phyloP scores from a whole-genome alignment of 1,284 basidiomycete genomes.

The Tilletiaria anomala region DNA sequence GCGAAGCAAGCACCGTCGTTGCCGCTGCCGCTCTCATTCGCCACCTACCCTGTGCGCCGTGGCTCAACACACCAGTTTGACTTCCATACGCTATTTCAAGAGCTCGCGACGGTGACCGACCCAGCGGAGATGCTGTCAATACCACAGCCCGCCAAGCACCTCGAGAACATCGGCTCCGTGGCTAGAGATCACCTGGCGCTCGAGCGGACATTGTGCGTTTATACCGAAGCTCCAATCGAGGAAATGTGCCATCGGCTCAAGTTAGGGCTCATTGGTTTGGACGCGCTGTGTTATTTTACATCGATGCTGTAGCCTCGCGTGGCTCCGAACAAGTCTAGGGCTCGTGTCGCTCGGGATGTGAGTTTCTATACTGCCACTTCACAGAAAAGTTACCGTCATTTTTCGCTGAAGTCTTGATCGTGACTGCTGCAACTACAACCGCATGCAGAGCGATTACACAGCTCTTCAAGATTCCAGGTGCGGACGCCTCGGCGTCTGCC shows the following conservation, averaged over 20 bases:
- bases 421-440: too few species aligned
- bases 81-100: too few species aligned
- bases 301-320: slow-evolving; percentile 16
- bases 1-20: too few species aligned
- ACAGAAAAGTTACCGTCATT: neutral
- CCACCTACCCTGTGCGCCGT: too few species aligned
- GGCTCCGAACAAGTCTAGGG: slow-evolving; percentile 37
- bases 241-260: neutral
- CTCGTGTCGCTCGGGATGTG: slow-evolving; percentile 32
- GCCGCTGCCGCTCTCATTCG: too few species aligned
- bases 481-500: too few species aligned
- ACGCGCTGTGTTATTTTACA: neutral
- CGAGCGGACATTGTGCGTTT: slow-evolving; percentile 29
- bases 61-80: too few species aligned
- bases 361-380: slow-evolving; percentile 3
- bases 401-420: neutral
- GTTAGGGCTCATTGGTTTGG: neutral
- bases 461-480: slow-evolving; percentile 33
- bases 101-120: too few species aligned
- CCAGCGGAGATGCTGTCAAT: too few species aligned
- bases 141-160: neutral
- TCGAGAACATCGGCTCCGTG: slow-evolving; percentile 27
- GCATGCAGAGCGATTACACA: slow-evolving; percentile 33
- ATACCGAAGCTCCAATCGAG: neutral
- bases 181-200: slow-evolving; percentile 39